Evolutionary conservation across 345 rosid genomes (phyloP).

Genomic region (Citrus australasica): DNA sequence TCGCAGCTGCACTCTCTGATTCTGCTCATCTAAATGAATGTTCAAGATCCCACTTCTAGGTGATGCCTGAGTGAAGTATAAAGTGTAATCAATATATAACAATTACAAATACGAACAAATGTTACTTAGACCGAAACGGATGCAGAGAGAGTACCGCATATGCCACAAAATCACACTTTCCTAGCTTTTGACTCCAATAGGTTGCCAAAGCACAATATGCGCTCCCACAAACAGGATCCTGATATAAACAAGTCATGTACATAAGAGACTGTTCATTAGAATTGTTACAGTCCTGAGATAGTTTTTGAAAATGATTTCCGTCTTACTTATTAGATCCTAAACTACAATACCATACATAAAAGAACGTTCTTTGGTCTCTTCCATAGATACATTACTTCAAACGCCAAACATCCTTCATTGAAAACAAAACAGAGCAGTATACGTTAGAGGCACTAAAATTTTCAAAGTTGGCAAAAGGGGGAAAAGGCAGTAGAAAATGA

Average conservation of each 20-base stretch:
- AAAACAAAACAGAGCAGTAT: no score
- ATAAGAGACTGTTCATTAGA: not conserved
- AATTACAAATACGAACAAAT: no score
- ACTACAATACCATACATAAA: not conserved
- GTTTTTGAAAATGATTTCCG: not conserved
- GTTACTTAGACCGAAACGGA: not conserved
- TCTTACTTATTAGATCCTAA: not conserved
- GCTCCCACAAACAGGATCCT: constrained; percentile 87
- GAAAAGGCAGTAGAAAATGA: not conserved
- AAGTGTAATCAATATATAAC: not conserved
- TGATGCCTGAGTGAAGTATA: constrained; percentile 48
- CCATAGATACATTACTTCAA: no score
- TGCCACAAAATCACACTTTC: constrained; percentile 58
- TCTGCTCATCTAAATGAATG: constrained; percentile 48
- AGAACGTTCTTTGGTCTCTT: not conserved
- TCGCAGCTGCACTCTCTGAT: constrained; percentile 52
- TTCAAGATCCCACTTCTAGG: constrained; percentile 54
- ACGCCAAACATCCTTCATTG: no score
- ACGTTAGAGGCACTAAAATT: no score
- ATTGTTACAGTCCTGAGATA: not conserved
- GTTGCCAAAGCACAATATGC: constrained; percentile 74
- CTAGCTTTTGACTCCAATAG: constrained; percentile 68
- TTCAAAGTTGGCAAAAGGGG: no score
- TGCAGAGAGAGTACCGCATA: constrained; percentile 39
- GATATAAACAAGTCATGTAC: constrained; percentile 1